Conservation (phyloP, 345 rosid genomes). For the Mercurialis annua region DNA sequence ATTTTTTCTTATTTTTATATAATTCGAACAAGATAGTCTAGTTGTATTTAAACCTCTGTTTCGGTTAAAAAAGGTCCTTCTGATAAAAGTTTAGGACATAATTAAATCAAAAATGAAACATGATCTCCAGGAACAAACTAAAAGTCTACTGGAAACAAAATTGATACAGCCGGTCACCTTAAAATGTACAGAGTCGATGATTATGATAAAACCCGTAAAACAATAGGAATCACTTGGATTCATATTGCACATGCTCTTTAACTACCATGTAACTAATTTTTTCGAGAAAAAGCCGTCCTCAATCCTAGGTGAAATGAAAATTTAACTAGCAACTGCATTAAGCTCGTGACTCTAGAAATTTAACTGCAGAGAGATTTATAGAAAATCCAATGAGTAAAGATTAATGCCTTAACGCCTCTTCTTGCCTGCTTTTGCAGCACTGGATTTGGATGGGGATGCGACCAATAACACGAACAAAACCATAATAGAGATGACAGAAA, state of each 20-base stretch:
- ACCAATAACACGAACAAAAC: conserved; percentile 68
- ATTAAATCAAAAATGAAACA: background rate
- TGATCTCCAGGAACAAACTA: background rate
- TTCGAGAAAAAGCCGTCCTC: conserved; percentile 7
- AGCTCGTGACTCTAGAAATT: background rate
- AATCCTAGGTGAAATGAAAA: background rate
- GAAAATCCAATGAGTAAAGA: background rate
- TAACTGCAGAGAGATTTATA: background rate
- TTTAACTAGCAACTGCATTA: conserved; percentile 5
- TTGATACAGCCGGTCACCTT: conserved; percentile 3
- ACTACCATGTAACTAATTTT: background rate
- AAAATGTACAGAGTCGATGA: conserved; percentile 10
- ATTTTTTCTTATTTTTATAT: too few relatives aligned
- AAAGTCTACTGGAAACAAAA: conserved; percentile 17
- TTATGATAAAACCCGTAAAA: background rate
- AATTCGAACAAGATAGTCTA: too few relatives aligned
- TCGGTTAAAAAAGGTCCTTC: too few relatives aligned
- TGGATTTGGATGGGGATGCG: conserved; percentile 62
- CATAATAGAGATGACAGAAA: conserved; percentile 73
- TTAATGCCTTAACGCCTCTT: conserved; percentile 86
- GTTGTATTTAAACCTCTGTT: too few relatives aligned
- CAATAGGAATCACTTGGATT: conserved; percentile 6
- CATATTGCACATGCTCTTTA: conserved; percentile 3
- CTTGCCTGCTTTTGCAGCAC: conserved; percentile 66
- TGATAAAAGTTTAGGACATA: too few relatives aligned